Conservation (phyloP, 768 basidiomycete genomes). For the Candolleomyces eurysporus region DNA sequence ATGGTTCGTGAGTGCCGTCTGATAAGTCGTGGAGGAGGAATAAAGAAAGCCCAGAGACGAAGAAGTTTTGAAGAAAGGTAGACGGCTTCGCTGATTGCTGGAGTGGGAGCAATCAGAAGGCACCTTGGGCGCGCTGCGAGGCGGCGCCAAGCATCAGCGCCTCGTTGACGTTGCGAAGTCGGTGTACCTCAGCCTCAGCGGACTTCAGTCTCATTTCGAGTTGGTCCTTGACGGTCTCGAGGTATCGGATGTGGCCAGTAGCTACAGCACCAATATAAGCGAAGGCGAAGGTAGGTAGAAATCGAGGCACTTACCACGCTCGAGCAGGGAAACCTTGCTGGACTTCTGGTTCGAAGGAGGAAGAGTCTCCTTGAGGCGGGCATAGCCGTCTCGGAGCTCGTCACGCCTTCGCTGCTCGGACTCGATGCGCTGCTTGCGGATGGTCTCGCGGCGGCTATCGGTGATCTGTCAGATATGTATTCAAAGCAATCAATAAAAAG, state of each 20-base stretch:
- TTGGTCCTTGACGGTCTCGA: slow-evolving; percentile 76
- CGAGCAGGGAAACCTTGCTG: slow-evolving; percentile 87
- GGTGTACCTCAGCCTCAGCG: slow-evolving; percentile 77
- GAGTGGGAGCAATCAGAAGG: slow-evolving; percentile 45
- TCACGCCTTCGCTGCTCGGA: slow-evolving; percentile 90
- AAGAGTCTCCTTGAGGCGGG: slow-evolving; percentile 85
- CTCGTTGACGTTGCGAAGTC: slow-evolving; percentile 85
- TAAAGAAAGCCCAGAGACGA: slow-evolving; percentile 10
- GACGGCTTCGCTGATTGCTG: slow-evolving; percentile 28
- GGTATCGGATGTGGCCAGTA: slow-evolving; percentile 82
- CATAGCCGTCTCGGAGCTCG: slow-evolving; percentile 90
- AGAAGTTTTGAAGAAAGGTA: slow-evolving; percentile 26
- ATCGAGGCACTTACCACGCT: slow-evolving; percentile 56
- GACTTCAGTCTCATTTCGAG: slow-evolving; percentile 74
- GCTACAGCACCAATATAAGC: slow-evolving; percentile 39
- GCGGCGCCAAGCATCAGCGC: slow-evolving; percentile 84
- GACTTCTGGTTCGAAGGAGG: slow-evolving; percentile 91
- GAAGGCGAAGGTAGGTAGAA: slow-evolving; percentile 8
- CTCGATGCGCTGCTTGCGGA: slow-evolving; percentile 90
- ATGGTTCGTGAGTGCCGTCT: slow-evolving; percentile 36
- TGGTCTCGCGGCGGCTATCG: slow-evolving; percentile 78
- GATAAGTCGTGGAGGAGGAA: slow-evolving; percentile 19
- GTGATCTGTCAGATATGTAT: slow-evolving; percentile 4
- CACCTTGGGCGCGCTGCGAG: slow-evolving; percentile 57
- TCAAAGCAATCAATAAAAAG: not conserved